Evolutionary conservation across 2,329 filamentous ascomycete species (phyloP).

Genomic region (Exophiala sp.): DNA sequence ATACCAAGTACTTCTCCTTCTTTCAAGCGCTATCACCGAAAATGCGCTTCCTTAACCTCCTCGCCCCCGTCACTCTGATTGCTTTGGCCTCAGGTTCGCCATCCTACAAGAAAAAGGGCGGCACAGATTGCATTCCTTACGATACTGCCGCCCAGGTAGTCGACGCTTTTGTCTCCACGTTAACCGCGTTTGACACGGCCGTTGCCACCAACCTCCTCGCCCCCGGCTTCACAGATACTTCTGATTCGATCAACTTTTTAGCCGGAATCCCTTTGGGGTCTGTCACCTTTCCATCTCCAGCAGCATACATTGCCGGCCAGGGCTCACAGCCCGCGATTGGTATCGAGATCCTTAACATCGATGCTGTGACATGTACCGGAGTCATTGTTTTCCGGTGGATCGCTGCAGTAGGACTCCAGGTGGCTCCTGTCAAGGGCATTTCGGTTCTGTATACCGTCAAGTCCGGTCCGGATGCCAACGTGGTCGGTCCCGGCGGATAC

Average conservation of each 20-base stretch:
- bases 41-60: slow-evolving; percentile 20
- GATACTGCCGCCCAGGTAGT: slow-evolving; percentile 17
- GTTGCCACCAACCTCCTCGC: slow-evolving; percentile 26
- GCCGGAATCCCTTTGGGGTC: slow-evolving; percentile 29
- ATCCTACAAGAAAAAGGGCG: slow-evolving; percentile 1
- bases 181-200: slow-evolving; percentile 22
- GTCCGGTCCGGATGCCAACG: slow-evolving; percentile 7
- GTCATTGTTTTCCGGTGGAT: slow-evolving; percentile 34
- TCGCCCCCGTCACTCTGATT: slow-evolving; percentile 15
- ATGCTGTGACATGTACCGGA: slow-evolving; percentile 31
- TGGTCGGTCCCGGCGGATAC: slow-evolving; percentile 28
- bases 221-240: slow-evolving; percentile 32
- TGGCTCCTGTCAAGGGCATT: slow-evolving; percentile 31
- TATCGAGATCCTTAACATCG: slow-evolving; percentile 28
- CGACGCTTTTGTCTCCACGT: slow-evolving; percentile 19
- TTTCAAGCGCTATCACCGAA: too few species aligned
- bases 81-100: slow-evolving; percentile 14
- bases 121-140: slow-evolving; percentile 20
- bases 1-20: too few species aligned
- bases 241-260: slow-evolving; percentile 31
- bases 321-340: slow-evolving; percentile 32
- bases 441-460: slow-evolving; percentile 29
- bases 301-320: slow-evolving; percentile 31
- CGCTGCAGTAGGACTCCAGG: slow-evolving; percentile 23
- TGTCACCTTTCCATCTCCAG: slow-evolving; percentile 33